Evolutionary conservation across 345 rosid species (phyloP).

Genomic region (Crucihimalaya himalaica): DNA sequence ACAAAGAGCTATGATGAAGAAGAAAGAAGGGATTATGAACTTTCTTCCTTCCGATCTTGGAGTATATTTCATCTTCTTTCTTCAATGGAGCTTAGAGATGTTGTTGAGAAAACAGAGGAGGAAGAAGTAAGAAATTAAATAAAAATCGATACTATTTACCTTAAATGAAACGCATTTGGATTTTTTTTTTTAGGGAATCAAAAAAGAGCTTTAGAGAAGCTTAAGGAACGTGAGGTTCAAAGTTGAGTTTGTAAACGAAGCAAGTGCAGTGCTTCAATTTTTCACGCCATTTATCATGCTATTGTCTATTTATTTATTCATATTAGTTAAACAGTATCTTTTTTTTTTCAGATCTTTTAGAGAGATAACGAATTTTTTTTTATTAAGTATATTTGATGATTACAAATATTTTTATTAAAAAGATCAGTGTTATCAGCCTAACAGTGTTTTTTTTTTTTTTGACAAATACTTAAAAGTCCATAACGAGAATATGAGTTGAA

Average conservation of each 20-base stretch:
- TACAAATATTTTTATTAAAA: no score
- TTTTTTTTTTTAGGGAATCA: background rate
- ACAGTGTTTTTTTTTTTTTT: background rate
- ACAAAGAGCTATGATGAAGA: conserved; percentile 67
- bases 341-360: no score
- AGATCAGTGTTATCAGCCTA: background rate
- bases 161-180: conserved; percentile 19
- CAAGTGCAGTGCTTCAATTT: conserved; percentile 38
- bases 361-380: background rate
- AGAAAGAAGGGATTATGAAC: conserved; percentile 55
- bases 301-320: conserved; percentile 1
- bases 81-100: background rate
- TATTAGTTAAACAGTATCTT: no score
- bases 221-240: conserved; percentile 44
- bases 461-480: no score
- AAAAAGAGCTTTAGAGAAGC: conserved; percentile 38
- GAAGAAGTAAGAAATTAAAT: conserved; percentile 10
- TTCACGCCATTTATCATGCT: conserved; percentile 40
- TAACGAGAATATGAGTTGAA: no score
- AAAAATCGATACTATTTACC: background rate
- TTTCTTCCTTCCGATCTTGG: conserved; percentile 36
- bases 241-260: conserved; percentile 41
- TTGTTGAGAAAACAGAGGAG: conserved; percentile 23
- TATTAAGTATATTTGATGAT: background rate
- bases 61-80: conserved; percentile 33